Percentiles rank a stretch among this genome's conserved stretches.
Conservation (phyloP, 805 yeast species). For the Cyberlindnera xylosilytica region DNA sequence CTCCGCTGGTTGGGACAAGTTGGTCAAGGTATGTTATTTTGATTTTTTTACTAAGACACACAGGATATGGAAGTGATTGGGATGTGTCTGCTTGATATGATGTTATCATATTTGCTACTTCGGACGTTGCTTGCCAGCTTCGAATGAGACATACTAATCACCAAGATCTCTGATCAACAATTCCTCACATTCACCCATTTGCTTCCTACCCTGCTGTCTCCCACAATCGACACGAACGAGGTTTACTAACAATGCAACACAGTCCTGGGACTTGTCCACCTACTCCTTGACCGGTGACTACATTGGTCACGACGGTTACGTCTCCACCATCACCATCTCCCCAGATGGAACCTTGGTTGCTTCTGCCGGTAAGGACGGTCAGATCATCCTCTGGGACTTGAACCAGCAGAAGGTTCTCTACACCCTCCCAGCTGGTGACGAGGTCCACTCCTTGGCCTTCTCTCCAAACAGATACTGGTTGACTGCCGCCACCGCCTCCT, state of each 20-base stretch:
- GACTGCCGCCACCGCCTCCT: slow-evolving; percentile 98
- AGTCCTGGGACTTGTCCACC: slow-evolving; percentile 93
- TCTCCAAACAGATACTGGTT: slow-evolving; percentile 99
- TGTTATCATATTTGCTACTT: slow-evolving; percentile 98
- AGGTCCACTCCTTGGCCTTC: slow-evolving; percentile 97
- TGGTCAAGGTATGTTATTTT: slow-evolving; percentile 88
- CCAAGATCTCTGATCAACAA: slow-evolving; percentile 96
- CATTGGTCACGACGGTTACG: slow-evolving; percentile 99
- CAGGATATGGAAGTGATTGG: background rate
- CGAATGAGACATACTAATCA: slow-evolving; percentile 97
- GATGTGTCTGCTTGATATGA: slow-evolving; percentile 49
- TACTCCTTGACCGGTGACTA: slow-evolving; percentile 90
- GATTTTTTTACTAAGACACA: slow-evolving; percentile 1
- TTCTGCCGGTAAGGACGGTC: slow-evolving; percentile 99
- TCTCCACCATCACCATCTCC: slow-evolving; percentile 93
- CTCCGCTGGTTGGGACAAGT: slow-evolving; percentile 99
- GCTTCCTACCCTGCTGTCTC: background rate
- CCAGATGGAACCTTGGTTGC: slow-evolving; percentile 99
- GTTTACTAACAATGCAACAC: slow-evolving; percentile 42
- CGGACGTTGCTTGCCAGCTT: slow-evolving; percentile 68
- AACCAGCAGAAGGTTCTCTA: slow-evolving; percentile 79
- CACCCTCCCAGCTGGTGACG: slow-evolving; percentile 94
- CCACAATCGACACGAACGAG: slow-evolving; percentile 2
- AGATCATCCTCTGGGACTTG: slow-evolving; percentile 97
- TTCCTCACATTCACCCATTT: background rate